Evolutionary conservation across 805 yeast genomes (phyloP).

Genomic region (Candida corydali): DNA sequence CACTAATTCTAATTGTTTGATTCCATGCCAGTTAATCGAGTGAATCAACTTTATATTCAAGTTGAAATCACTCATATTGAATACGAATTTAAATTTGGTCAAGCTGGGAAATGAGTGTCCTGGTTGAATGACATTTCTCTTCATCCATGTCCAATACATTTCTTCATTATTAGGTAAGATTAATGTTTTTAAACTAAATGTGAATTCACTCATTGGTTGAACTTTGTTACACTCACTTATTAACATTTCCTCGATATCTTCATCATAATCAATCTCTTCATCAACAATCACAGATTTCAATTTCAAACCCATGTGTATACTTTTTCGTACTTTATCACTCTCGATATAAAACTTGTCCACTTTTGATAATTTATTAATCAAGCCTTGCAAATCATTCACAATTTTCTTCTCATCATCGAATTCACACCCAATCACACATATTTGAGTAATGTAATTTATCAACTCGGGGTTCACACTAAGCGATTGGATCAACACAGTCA

Average conservation of each 20-base stretch:
- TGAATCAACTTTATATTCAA: conserved; percentile 12
- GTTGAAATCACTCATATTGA: conserved; percentile 13
- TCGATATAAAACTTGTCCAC: conserved; percentile 17
- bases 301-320: conserved; percentile 8
- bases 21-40: conserved; percentile 15
- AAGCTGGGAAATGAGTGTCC: conserved; percentile 9
- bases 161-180: conserved; percentile 13
- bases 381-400: conserved; percentile 4
- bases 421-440: conserved; percentile 14
- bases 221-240: no score
- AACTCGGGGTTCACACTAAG: conserved; percentile 24
- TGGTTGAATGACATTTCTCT: conserved; percentile 1
- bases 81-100: conserved; percentile 22
- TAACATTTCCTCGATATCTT: background rate
- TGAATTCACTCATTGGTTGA: no score
- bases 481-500: conserved; percentile 21
- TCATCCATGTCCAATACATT: conserved; percentile 15
- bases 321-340: conserved; percentile 12
- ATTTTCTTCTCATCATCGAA: conserved; percentile 5
- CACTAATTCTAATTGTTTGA: conserved; percentile 44
- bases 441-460: conserved; percentile 14
- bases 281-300: conserved; percentile 15
- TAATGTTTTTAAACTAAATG: conserved; percentile 11
- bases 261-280: conserved; percentile 12
- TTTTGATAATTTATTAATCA: background rate